Evolutionary conservation across 1,284 basidiomycete genomes (phyloP), one percentile per base, ranked within the genome.

Genomic region (Ganoderma lingzhi): DNA sequence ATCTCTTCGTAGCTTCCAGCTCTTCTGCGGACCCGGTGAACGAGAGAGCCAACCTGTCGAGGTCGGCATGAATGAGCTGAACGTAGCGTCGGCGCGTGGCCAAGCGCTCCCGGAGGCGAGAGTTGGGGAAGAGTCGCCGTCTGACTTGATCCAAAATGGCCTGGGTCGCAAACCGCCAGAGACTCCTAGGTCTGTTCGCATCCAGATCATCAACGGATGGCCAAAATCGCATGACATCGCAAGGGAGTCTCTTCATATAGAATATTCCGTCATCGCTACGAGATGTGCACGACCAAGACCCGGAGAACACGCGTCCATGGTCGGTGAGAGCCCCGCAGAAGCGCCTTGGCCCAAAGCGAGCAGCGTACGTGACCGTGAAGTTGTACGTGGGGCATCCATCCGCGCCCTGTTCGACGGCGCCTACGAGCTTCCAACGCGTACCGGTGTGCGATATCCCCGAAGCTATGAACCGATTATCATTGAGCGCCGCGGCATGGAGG

Each of bases 131-230:
- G 28, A 67, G 61, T 23, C 56, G 19, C 51, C 66, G 67, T 5
- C 71, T 68, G 12, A 73, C 62, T 23, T 74, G 70, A 12, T 66
- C 59, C 8, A 64, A 28, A 6, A 71, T 6, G 6, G 75, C 74
- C 3, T 63, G 23, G 32, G 72, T 68, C 1, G 78, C 78, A 39
- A 76, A 80, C 0, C 61, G 70, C 77, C 78, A 80, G 5, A 78
- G 61, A 2, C 76, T 71, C 1, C 68, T 58, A 10, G 71, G 14
- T 58, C 66, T 73, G 63, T 74, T 73, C 12, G n/a, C 51, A 3
- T 60, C 59, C 37, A 76, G 67, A 12, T 73, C 73, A 19, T 58
- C n/a, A 10, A 71, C 68, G 4, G 70, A 66, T 0, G 77, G 77
- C 30, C 77, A 77, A 63, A 64, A 70, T n/a, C 61, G 68, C 71